Base-by-base conservation (phyloP, 2,329 filamentous ascomycete species). In the Trichoderma sp. region DNA sequence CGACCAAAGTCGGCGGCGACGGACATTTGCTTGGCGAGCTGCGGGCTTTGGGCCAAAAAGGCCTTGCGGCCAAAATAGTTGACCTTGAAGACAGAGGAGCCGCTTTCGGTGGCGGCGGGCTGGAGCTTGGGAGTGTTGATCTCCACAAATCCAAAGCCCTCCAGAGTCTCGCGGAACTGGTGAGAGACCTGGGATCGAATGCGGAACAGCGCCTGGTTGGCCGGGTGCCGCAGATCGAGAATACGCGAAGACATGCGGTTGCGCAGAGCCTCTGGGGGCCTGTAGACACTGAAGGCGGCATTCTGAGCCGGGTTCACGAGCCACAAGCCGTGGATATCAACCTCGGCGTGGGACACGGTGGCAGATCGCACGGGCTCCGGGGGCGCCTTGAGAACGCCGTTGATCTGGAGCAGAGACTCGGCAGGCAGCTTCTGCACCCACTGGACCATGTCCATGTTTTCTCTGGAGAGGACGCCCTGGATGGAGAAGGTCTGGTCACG, bases 91-190 rank as follows among this genome's bases (percentile, higher is more conserved):
- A 97, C 94, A 72, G 93, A 93, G 16, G 94, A 90, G 58, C 94
- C 94, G 58, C 92, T 97, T 79, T 97, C 94, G 0, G 94, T 97
- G 1, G 94, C 94, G 14, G 91, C 90, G 1, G 93, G 92, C 82
- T 97, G 93, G 54, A 97, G 83, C 81, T 97, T 97, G 2, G 94
- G 94, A 0, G 93, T 97, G 77, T 97, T 93, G 70, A 97, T 97
- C 79, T 97, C 94, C 69, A 97, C 90, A 77, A 97, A 97, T 18
- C 89, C 90, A 71, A 90, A 84, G 2, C 86, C 84, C 73, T 95
- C 91, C 0, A 97, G 86, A 2, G 90, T 89, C 11, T 86, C 80
- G 59, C 94, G 91, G 85, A 97, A 97, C 30, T 91, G 85, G 74
- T 91, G 91, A 74, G 91, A 90, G 68, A 97, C 88, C 30, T 89